Evolutionary conservation across 2,329 filamentous ascomycete genomes (phyloP).

Genomic region (Fusarium chaquense): DNA sequence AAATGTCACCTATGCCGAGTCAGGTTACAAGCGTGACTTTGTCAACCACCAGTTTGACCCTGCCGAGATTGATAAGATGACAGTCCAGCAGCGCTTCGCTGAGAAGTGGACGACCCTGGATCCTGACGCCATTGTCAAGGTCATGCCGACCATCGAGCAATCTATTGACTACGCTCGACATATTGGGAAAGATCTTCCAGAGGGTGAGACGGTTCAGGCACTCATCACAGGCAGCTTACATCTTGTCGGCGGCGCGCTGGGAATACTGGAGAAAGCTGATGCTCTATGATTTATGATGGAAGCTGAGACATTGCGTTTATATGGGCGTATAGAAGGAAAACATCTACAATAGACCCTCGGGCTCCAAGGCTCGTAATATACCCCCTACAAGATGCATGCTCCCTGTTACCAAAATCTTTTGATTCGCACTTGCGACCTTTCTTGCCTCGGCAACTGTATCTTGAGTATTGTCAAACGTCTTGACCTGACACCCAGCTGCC

Average conservation of each 20-base stretch:
- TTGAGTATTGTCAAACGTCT: slow-evolving; percentile 75
- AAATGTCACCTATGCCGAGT: slow-evolving; percentile 70
- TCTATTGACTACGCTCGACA: slow-evolving; percentile 62
- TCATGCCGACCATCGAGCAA: slow-evolving; percentile 66
- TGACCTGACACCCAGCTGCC: slow-evolving; percentile 59
- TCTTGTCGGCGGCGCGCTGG: slow-evolving; percentile 68
- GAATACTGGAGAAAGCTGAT: slow-evolving; percentile 61
- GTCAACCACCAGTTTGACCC: slow-evolving; percentile 67
- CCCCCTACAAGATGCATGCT: slow-evolving; percentile 88
- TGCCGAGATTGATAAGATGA: slow-evolving; percentile 63
- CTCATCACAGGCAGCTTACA: slow-evolving; percentile 74
- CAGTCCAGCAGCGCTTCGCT: slow-evolving; percentile 65
- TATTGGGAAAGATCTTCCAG: slow-evolving; percentile 48
- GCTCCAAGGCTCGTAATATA: slow-evolving; percentile 77
- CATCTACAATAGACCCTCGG: slow-evolving; percentile 53
- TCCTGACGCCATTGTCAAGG: slow-evolving; percentile 58
- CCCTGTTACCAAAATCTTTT: slow-evolving; percentile 79
- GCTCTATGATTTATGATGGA: slow-evolving; percentile 50
- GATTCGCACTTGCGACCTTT: slow-evolving; percentile 57
- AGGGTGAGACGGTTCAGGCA: slow-evolving; percentile 57
- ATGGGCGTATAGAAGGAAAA: slow-evolving; percentile 2
- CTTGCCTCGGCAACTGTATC: slow-evolving; percentile 74
- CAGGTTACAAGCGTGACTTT: slow-evolving; percentile 68
- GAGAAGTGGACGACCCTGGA: slow-evolving; percentile 64
- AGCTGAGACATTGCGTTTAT: background rate